Evolutionary conservation across 129 eudicot species (phyloP).

Genomic region (Erigeron canadensis): DNA sequence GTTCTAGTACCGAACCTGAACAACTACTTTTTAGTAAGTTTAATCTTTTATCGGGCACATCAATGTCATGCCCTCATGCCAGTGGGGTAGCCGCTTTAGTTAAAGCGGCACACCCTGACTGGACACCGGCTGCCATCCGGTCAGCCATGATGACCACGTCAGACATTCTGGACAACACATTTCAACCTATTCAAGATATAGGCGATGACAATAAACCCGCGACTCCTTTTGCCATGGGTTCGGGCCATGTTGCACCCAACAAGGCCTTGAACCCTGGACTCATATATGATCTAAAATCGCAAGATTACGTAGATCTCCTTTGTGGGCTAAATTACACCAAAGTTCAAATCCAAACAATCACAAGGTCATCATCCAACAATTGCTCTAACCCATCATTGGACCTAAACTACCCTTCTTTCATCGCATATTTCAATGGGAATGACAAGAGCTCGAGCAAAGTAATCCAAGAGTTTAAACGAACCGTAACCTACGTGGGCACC

Average conservation of each 20-base stretch:
- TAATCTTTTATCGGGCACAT: constrained; percentile 67
- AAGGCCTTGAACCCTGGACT: constrained; percentile 83
- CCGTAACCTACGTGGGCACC: constrained; percentile 58
- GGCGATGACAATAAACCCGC: constrained; percentile 45
- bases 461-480: constrained; percentile 43
- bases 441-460: constrained; percentile 9
- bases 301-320: constrained; percentile 57
- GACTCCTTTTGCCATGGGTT: constrained; percentile 63
- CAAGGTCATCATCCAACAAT: constrained; percentile 35
- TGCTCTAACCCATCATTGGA: constrained; percentile 65
- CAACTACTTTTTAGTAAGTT: constrained; percentile 42
- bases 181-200: constrained; percentile 49
- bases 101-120: constrained; percentile 56
- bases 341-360: constrained; percentile 53
- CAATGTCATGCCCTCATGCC: constrained; percentile 78
- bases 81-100: constrained; percentile 74
- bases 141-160: constrained; percentile 86
- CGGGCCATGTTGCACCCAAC: constrained; percentile 73
- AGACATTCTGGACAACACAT: constrained; percentile 46
- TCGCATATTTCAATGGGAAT: constrained; percentile 48
- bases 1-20: not conserved
- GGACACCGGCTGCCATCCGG: constrained; percentile 77
- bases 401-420: constrained; percentile 80
- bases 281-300: constrained; percentile 42
- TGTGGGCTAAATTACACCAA: constrained; percentile 58